These are phyloP conservation scores for Xylaria grammica DNA, from an alignment of 495 filamentous ascomycete genomes.

Conservation along the genomic window DNA sequence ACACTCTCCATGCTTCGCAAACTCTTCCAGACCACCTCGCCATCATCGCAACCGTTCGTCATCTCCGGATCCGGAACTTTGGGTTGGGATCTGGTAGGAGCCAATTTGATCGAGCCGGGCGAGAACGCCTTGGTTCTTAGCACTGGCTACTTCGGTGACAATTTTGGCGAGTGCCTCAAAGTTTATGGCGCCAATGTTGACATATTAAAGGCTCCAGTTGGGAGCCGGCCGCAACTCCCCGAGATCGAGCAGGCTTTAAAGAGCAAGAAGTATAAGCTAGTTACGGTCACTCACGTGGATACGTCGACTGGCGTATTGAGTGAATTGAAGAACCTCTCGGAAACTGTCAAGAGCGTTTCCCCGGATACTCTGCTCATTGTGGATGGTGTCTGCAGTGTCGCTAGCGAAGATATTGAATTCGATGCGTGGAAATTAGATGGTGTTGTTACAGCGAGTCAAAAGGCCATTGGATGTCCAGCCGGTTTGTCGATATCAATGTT, in stretches of 20 bases:
- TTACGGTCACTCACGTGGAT: conserved; percentile 96
- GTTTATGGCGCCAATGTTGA: conserved; percentile 90
- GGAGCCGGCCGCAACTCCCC: conserved; percentile 82
- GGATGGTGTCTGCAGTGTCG: conserved; percentile 96
- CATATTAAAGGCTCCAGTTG: conserved; percentile 86
- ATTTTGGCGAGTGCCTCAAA: conserved; percentile 87
- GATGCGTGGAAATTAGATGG: conserved; percentile 93
- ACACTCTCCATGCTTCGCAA: conserved; percentile 85
- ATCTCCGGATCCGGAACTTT: conserved; percentile 93
- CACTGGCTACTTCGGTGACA: conserved; percentile 96
- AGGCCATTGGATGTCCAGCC: conserved; percentile 93
- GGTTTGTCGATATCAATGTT: conserved; percentile 92
- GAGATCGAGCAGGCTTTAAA: conserved; percentile 86
- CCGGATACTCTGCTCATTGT: conserved; percentile 90
- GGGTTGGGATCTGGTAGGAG: conserved; percentile 93
- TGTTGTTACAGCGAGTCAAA: conserved; percentile 92
- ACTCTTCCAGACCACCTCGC: conserved; percentile 86
- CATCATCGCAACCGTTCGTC: conserved; percentile 86
- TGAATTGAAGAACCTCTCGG: conserved; percentile 82
- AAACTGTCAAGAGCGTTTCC: conserved; percentile 81
- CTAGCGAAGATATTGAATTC: conserved; percentile 93
- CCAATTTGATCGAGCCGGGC: conserved; percentile 84
- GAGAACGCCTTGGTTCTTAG: conserved; percentile 93
- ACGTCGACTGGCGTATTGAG: conserved; percentile 94
- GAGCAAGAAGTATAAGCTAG: conserved; percentile 85